Evolutionary conservation across 78 protist genomes (phyloP).

Genomic region (Emiliania huxleyi): DNA sequence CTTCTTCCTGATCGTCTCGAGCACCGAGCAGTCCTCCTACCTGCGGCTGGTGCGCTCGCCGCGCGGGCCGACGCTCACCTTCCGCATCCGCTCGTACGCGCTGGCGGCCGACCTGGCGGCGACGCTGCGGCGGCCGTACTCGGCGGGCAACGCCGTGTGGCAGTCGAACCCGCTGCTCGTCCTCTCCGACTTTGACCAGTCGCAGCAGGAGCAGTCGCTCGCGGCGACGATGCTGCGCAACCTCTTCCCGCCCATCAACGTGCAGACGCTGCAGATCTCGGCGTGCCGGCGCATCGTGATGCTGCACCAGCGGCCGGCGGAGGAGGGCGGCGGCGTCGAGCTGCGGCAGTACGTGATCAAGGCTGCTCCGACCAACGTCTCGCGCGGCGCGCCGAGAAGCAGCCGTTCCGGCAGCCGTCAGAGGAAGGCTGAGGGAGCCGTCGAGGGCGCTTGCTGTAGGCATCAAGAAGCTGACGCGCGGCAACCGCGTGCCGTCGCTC

Average conservation of each 20-base stretch:
- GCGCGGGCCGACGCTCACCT: constrained; percentile 26
- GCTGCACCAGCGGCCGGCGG: neutral
- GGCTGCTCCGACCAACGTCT: neutral
- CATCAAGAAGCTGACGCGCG: neutral
- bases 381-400: too few relatives aligned
- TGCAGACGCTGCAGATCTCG: neutral
- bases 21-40: neutral
- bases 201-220: neutral
- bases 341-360: neutral
- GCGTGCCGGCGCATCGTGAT: constrained; percentile 8
- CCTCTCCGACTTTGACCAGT: neutral
- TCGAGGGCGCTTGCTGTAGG: too few relatives aligned
- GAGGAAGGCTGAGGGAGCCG: too few relatives aligned
- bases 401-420: too few relatives aligned
- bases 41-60: neutral
- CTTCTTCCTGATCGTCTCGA: constrained; percentile 3
- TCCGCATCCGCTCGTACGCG: neutral
- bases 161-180: constrained; percentile 1
- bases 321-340: neutral
- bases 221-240: neutral
- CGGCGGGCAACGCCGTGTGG: neutral
- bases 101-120: neutral
- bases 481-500: neutral
- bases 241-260: constrained; percentile 24
- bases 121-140: neutral